A percentile compares a stretch with the other conserved stretches of the same genome.
Conservation (phyloP, 2,329 filamentous ascomycete genomes). For the Calonectria fujianensis region DNA sequence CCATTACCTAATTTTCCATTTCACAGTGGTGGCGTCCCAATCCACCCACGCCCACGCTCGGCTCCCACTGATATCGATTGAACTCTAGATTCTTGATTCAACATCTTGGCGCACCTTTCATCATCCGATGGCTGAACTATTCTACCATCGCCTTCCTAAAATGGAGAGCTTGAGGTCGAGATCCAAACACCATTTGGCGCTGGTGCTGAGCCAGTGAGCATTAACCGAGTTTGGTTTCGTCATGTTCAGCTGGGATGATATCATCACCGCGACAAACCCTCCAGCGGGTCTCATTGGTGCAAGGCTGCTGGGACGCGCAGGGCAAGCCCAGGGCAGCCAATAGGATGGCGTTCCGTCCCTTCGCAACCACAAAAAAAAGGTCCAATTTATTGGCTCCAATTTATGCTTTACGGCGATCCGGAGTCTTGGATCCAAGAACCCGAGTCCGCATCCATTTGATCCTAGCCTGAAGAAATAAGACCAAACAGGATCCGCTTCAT, state of each 20-base stretch:
- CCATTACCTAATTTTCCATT: background rate
- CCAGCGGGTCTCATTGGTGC: background rate
- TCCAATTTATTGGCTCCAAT: conserved; percentile 1
- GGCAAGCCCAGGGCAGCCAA: background rate
- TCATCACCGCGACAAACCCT: background rate
- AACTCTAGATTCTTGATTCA: background rate
- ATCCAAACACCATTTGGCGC: background rate
- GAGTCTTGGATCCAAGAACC: conserved; percentile 7
- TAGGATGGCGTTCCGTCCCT: background rate
- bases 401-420: conserved; percentile 9
- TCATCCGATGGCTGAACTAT: conserved; percentile 5
- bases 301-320: background rate
- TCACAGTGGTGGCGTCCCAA: background rate
- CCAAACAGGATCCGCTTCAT: background rate
- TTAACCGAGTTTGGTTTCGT: conserved; percentile 16
- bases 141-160: conserved; percentile 14
- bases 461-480: background rate
- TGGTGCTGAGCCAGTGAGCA: background rate
- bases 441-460: background rate
- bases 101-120: conserved; percentile 14
- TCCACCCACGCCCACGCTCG: background rate
- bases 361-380: background rate
- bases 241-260: conserved; percentile 12
- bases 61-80: background rate
- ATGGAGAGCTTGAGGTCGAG: background rate